Base-by-base conservation (phyloP, 495 filamentous ascomycete genomes). In the Thermothielavioides terrestris region DNA sequence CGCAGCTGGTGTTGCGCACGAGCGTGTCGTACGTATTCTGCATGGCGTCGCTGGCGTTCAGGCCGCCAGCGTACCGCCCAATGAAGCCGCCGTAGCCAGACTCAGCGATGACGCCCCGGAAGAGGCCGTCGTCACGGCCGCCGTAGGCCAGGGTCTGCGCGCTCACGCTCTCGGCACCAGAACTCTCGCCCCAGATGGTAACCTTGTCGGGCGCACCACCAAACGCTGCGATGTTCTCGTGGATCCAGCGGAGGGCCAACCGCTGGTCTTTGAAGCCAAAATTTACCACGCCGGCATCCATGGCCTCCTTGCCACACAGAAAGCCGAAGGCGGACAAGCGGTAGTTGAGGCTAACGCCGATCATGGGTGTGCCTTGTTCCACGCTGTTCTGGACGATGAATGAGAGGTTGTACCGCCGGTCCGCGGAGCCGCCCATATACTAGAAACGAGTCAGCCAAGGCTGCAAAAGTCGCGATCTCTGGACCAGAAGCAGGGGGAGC, bases 161-260 rank as follows among this genome's bases (percentile, higher is more conserved):
- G 37, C 79, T 75, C 14, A 88, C 82, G 6, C 80, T 84, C 49
- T 84, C 85, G 12, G 80, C 71, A 4, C 85, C 85, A 0, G 84
- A 83, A 3, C 77, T 83, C 56, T 86, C 81, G 32, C 83, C 85
- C 77, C 82, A 86, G 47, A 87, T 82, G 12, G 81, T 85, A 9
- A 87, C 84, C 49, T 74, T 76, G 12, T 65, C 57, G 4, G 81
- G 73, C 55, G 86, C 78, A 25, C 84, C 84, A 40, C 84, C 84
- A 49, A 88, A 88, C 2, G 67, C 75, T 37, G 68, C 74, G 44
- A 86, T 83, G 55, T 86, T 86, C 47, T 77, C 73, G 22, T 76
- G 68, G 0, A 85, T 73, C 75, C 79, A 84, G 48, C 79, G 71
- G 15, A 84, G 71, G 3, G 74, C 80, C 56, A 83, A 68, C 11